Evolutionary conservation across 2,329 filamentous ascomycete genomes (phyloP).

Genomic region (Ceratocystis huliohia): DNA sequence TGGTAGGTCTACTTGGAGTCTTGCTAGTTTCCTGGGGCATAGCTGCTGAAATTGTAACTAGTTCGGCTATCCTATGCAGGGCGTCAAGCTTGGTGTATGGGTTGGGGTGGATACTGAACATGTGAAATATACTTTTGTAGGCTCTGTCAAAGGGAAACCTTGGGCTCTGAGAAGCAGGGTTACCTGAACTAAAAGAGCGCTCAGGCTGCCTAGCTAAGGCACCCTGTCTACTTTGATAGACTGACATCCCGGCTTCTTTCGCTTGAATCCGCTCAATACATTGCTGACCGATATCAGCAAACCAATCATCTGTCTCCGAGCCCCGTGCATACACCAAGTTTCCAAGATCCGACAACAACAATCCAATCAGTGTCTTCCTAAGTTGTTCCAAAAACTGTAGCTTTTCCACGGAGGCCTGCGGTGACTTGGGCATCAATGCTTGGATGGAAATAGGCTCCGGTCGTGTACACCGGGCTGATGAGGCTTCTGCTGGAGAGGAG

Average conservation of each 20-base stretch:
- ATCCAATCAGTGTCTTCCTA: constrained; percentile 65
- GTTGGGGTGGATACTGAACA: constrained; percentile 81
- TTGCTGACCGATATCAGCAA: constrained; percentile 53
- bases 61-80: constrained; percentile 66
- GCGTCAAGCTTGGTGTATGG: constrained; percentile 76
- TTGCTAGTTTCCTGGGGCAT: constrained; percentile 52
- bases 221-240: neutral
- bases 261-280: constrained; percentile 51
- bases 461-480: constrained; percentile 44
- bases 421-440: constrained; percentile 48
- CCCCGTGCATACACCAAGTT: constrained; percentile 75
- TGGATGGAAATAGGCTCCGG: constrained; percentile 57
- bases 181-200: neutral
- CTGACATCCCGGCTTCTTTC: neutral
- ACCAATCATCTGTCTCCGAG: constrained; percentile 88
- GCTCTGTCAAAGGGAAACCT: constrained; percentile 72
- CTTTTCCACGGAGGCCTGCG: constrained; percentile 51
- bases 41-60: constrained; percentile 63
- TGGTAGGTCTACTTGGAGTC: constrained; percentile 39
- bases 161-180: constrained; percentile 24
- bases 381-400: constrained; percentile 64
- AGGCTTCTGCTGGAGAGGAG: constrained; percentile 33
- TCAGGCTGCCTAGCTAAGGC: neutral
- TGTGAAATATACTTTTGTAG: constrained; percentile 65
- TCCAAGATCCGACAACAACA: constrained; percentile 80